Conservation (phyloP, 169 alveolate genomes). For the Plasmodium inui region DNA sequence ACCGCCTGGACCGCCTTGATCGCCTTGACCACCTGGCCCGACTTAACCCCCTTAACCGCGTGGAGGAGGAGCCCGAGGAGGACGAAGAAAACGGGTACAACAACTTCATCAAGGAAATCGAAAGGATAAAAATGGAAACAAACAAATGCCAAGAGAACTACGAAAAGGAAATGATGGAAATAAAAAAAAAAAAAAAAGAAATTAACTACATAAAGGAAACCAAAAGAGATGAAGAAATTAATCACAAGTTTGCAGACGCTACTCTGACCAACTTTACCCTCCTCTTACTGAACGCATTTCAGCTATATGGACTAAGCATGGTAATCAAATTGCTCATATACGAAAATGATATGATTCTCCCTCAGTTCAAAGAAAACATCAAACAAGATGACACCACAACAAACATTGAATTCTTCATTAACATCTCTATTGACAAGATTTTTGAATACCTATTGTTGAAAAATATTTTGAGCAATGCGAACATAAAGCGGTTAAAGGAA, state of each 20-base stretch:
- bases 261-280: conserved; percentile 5
- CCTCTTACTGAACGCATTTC: conserved; percentile 21
- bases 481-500: conserved; percentile 53
- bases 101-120: conserved; percentile 33
- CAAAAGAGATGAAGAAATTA: conserved; percentile 43
- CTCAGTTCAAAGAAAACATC: not conserved
- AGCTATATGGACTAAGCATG: conserved; percentile 30
- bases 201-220: conserved; percentile 44
- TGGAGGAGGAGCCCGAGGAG: not conserved
- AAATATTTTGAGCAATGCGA: conserved; percentile 13
- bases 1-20: not conserved
- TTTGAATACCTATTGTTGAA: conserved; percentile 47
- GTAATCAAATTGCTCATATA: conserved; percentile 47
- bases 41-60: too few species aligned
- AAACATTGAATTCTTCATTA: conserved; percentile 52
- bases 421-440: conserved; percentile 42
- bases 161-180: conserved; percentile 65
- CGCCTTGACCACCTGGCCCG: not conserved
- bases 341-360: conserved; percentile 31
- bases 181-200: conserved; percentile 48
- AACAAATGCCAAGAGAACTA: conserved; percentile 36
- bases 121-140: conserved; percentile 27
- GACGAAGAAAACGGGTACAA: conserved; percentile 4
- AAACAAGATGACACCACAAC: conserved; percentile 7
- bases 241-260: conserved; percentile 30